These are phyloP conservation scores for Melaleuca quinquenervia DNA, from an alignment of 345 rosid species.

Conservation along the genomic window DNA sequence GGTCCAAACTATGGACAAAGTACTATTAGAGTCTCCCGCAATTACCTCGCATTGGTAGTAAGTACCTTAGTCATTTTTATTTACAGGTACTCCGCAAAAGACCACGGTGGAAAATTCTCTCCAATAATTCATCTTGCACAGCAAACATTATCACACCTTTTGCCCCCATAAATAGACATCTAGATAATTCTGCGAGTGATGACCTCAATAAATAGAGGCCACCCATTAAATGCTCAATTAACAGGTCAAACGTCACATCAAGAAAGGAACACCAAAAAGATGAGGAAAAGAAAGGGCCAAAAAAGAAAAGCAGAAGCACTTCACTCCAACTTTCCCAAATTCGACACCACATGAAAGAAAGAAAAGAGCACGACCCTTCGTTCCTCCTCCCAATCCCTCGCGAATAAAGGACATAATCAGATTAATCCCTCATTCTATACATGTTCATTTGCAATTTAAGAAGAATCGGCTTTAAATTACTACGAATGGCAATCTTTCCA, in stretches of 20 bases:
- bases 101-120: background rate
- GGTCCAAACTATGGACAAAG: background rate
- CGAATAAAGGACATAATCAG: background rate
- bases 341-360: background rate
- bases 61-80: background rate
- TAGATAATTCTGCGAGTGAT: slow-evolving; percentile 1
- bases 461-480: background rate
- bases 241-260: slow-evolving; percentile 11
- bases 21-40: background rate
- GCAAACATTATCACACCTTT: background rate
- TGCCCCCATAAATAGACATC: background rate
- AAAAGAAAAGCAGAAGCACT: slow-evolving; percentile 1
- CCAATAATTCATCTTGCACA: background rate
- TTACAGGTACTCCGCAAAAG: background rate
- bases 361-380: background rate
- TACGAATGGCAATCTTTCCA: background rate
- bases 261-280: background rate
- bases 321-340: slow-evolving; percentile 2
- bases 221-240: slow-evolving; percentile 6
- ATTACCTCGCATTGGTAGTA: background rate
- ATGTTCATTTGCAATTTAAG: background rate
- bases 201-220: slow-evolving; percentile 3
- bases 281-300: background rate
- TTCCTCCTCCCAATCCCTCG: background rate
- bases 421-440: background rate